phyloP scores from a whole-genome alignment of 371 early-diverging fungal species.

The Fennellomyces sp. region DNA sequence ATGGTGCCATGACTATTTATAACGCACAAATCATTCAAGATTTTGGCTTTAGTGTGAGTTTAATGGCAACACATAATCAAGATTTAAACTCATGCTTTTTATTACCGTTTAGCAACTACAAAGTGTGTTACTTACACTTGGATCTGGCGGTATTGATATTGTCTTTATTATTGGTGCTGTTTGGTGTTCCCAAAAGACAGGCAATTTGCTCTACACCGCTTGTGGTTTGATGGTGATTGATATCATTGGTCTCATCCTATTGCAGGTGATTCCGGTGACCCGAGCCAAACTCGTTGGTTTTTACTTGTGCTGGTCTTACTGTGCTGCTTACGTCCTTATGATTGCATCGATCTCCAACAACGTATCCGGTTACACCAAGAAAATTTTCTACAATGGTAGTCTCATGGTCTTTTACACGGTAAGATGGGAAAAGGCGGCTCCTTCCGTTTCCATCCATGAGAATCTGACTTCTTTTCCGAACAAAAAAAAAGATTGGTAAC shows the following conservation, averaged over 20 bases:
- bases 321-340: conserved; percentile 30
- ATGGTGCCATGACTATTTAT: conserved; percentile 41
- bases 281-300: conserved; percentile 31
- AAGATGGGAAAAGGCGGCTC: not conserved
- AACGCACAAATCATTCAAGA: conserved; percentile 29
- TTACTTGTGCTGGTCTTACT: conserved; percentile 27
- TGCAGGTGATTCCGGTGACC: conserved; percentile 30
- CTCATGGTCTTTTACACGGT: conserved; percentile 31
- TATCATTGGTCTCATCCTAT: conserved; percentile 33
- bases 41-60: conserved; percentile 42
- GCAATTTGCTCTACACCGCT: conserved; percentile 27
- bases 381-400: conserved; percentile 30
- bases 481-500: conserved; percentile 17
- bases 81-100: not conserved
- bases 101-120: conserved; percentile 24
- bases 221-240: conserved; percentile 25
- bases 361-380: conserved; percentile 26
- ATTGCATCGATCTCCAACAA: conserved; percentile 23
- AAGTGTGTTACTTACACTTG: conserved; percentile 30
- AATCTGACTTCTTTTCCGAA: not conserved
- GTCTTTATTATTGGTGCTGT: conserved; percentile 28
- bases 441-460: not conserved
- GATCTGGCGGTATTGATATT: conserved; percentile 31
- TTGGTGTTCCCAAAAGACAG: conserved; percentile 13
- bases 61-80: not conserved